Percentiles rank a stretch among this genome's conserved stretches.
phyloP scores from a whole-genome alignment of 2,329 filamentous ascomycete species.

The Graphiopsis chlorocephala region DNA sequence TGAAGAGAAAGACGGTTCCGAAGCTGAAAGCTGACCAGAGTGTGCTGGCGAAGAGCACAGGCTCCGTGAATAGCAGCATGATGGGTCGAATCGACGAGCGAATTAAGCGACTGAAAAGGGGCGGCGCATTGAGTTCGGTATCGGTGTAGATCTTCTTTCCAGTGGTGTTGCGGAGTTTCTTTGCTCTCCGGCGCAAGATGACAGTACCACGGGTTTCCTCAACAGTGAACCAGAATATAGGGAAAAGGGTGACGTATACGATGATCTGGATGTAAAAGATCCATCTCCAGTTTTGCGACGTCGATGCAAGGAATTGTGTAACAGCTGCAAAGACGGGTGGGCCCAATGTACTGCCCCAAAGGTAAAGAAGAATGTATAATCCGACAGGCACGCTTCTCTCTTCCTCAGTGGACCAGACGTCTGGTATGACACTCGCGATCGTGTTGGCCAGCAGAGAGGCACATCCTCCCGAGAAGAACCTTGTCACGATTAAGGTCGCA shows the following conservation, averaged over 20 bases:
- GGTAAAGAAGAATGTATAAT: constrained; percentile 36
- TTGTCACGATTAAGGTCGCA: constrained; percentile 36
- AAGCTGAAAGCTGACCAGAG: constrained; percentile 50
- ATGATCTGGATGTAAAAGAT: constrained; percentile 44
- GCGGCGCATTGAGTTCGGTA: constrained; percentile 35
- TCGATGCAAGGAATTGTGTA: constrained; percentile 26
- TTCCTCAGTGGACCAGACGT: constrained; percentile 36
- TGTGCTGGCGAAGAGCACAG: constrained; percentile 48
- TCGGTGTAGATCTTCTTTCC: constrained; percentile 30
- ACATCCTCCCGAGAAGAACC: constrained; percentile 40
- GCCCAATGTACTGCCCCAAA: constrained; percentile 36
- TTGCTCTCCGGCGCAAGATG: constrained; percentile 42
- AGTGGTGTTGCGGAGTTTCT: constrained; percentile 33
- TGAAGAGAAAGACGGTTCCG: constrained; percentile 51
- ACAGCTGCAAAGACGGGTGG: constrained; percentile 38
- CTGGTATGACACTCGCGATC: constrained; percentile 38
- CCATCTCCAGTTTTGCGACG: constrained; percentile 34
- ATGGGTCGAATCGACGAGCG: constrained; percentile 34
- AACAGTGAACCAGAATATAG: constrained; percentile 40
- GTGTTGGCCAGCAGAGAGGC: constrained; percentile 37
- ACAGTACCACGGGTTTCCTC: constrained; percentile 49
- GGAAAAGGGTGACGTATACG: constrained; percentile 43
- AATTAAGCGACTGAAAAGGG: constrained; percentile 34
- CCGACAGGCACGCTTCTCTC: constrained; percentile 35
- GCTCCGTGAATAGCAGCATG: constrained; percentile 49